Percentiles rank a stretch among this genome's conserved stretches.
phyloP scores from a whole-genome alignment of 495 filamentous ascomycete genomes.

The Xylaria nigripes region DNA sequence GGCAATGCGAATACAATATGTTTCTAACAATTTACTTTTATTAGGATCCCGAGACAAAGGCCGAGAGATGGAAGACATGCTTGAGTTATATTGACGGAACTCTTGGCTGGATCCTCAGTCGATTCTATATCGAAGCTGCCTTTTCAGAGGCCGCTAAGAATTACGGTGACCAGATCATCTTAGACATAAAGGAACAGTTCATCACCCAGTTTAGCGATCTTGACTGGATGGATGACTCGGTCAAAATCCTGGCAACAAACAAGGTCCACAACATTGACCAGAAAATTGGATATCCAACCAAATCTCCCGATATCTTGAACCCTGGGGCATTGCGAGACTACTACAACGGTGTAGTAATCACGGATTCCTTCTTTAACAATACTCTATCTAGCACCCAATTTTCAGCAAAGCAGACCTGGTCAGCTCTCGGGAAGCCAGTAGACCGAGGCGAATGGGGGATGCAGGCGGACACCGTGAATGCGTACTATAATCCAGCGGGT shows the following conservation, averaged over 20 bases:
- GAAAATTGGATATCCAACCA: constrained; percentile 67
- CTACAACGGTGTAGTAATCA: constrained; percentile 49
- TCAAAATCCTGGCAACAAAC: constrained; percentile 52
- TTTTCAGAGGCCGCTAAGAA: constrained; percentile 56
- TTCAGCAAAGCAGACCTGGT: constrained; percentile 44
- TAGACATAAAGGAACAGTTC: constrained; percentile 61
- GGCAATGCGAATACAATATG: not conserved
- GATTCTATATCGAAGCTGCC: constrained; percentile 58
- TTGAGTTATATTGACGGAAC: constrained; percentile 48
- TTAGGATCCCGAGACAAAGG: constrained; percentile 50
- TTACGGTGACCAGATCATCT: constrained; percentile 60
- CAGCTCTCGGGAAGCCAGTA: constrained; percentile 51
- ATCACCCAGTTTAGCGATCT: constrained; percentile 50
- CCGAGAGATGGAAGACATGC: constrained; percentile 66
- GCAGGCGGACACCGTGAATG: constrained; percentile 45
- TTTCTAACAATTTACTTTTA: not conserved
- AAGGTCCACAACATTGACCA: constrained; percentile 66
- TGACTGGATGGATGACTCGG: constrained; percentile 61
- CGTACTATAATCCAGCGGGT: constrained; percentile 53
- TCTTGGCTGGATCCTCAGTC: constrained; percentile 51
- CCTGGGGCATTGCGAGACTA: constrained; percentile 49
- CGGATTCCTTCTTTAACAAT: constrained; percentile 54
- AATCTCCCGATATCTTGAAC: constrained; percentile 55
- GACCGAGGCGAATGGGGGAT: constrained; percentile 56
- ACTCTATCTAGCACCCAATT: constrained; percentile 42